These are phyloP conservation scores for Mycena belliarum DNA, from an alignment of 768 basidiomycete genomes.

Conservation along the genomic window DNA sequence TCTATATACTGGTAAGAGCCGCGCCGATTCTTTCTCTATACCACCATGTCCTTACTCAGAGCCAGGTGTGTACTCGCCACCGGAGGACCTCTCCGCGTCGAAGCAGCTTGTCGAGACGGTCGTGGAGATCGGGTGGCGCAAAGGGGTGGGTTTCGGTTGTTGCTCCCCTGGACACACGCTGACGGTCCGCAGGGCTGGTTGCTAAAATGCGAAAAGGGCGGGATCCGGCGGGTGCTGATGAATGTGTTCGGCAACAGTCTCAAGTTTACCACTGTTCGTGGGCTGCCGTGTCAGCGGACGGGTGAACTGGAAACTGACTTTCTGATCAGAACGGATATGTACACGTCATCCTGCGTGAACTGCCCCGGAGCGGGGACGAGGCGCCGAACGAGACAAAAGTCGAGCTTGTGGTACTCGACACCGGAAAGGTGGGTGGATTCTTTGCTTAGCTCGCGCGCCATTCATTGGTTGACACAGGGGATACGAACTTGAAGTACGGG, in stretches of 20 bases:
- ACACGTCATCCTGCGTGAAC: slow-evolving; percentile 78
- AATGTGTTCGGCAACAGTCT: slow-evolving; percentile 93
- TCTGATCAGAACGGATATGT: slow-evolving; percentile 74
- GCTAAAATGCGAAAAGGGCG: slow-evolving; percentile 88
- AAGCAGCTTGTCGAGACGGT: slow-evolving; percentile 79
- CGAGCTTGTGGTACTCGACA: slow-evolving; percentile 84
- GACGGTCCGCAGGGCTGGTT: slow-evolving; percentile 68
- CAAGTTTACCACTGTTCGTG: slow-evolving; percentile 82
- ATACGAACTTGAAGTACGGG: slow-evolving; percentile 91
- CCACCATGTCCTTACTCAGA: no score
- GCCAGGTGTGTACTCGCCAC: slow-evolving; percentile 90
- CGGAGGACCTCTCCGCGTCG: slow-evolving; percentile 52
- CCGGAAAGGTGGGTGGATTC: slow-evolving; percentile 69
- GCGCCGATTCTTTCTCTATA: no score
- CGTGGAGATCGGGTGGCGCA: slow-evolving; percentile 77
- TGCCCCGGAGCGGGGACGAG: slow-evolving; percentile 56
- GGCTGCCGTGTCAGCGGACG: slow-evolving; percentile 1
- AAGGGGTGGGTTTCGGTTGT: slow-evolving; percentile 49
- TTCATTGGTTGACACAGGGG: slow-evolving; percentile 45
- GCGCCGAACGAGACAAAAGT: slow-evolving; percentile 66
- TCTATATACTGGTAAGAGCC: no score
- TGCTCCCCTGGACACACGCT: slow-evolving; percentile 1
- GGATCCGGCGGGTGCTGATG: slow-evolving; percentile 89
- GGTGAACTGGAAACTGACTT: background rate
- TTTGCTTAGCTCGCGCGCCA: background rate